Evolutionary conservation across 192 early-diverging fungal genomes (phyloP), one percentile per base, ranked within the genome.

Genomic region (Funneliformis mosseae): DNA sequence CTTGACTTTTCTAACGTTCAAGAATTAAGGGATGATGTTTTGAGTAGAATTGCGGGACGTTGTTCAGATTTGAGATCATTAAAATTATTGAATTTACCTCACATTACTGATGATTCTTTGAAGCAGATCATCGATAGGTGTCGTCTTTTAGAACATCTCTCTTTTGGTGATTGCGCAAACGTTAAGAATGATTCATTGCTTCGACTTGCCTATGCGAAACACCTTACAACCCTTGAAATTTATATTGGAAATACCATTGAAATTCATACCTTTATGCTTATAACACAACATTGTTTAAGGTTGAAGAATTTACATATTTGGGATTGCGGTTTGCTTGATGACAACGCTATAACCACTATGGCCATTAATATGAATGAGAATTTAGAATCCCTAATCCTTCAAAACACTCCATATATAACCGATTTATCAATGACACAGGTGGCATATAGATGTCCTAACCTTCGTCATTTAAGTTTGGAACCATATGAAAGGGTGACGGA

Each of bases 221-320:
- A 66, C 50, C 61, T 78, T 48, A 66, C 39, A 1, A 69, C 64
- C 9, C 61, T 78, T 38, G 77, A 78, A 55, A 78, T 78, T 2
- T 68, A 25, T 68, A 50, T 78, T 61, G 43, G 38, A 48, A 78
- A 78, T 38, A 78, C 5, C 18, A 61, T 63, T n/a, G 18, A 33
- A 43, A 68, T 55, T 28, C 38, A 67, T 68, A 48, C 77, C 14
- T 50, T 78, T 46, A n/a, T 38, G 18, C 66, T 42, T 50, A 67
- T 78, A 64, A 48, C 61, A 10, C 42, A 78, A 50, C 23, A 27
- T 50, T 78, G 77, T 48, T 16, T 5, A 27, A 69, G 28, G 18
- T 55, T 78, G 14, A 78, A 78, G 28, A 50, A 55, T 68, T 11
- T 78, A 43, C 77, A 78, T 41, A 78, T 78, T n/a, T 78, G 77